Conservation (phyloP, 257 asterid species). For the Salvia miltiorrhiza region DNA sequence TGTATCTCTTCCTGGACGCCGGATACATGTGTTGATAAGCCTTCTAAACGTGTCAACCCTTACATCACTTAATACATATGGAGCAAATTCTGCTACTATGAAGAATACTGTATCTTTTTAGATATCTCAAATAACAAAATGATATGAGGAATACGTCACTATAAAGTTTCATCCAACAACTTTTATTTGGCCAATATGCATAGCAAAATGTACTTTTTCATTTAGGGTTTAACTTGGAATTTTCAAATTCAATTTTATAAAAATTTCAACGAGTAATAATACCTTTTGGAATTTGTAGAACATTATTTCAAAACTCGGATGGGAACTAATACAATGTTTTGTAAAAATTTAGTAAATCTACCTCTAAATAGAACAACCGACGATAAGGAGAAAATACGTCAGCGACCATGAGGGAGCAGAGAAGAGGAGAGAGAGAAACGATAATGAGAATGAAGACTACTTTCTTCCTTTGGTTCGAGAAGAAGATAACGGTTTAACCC, state of each 20-base stretch:
- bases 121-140: not conserved
- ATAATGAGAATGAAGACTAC: not conserved
- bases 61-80: not conserved
- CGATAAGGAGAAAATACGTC: not conserved
- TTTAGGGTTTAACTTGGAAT: not conserved
- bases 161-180: not conserved
- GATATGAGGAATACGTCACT: not conserved
- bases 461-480: not conserved
- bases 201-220: not conserved
- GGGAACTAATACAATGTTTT: not conserved
- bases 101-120: not conserved
- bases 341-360: not conserved
- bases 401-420: not conserved
- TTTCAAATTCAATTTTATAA: too few relatives aligned
- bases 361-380: not conserved
- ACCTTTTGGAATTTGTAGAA: not conserved
- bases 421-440: not conserved
- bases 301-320: not conserved
- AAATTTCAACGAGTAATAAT: not conserved
- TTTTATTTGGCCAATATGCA: not conserved
- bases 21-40: not conserved
- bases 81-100: not conserved
- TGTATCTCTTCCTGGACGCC: not conserved
- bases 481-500: not conserved
- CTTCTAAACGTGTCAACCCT: not conserved